Evolutionary conservation across 352 stramenopile genomes (phyloP).

Genomic region (Pythium folliculosum): DNA sequence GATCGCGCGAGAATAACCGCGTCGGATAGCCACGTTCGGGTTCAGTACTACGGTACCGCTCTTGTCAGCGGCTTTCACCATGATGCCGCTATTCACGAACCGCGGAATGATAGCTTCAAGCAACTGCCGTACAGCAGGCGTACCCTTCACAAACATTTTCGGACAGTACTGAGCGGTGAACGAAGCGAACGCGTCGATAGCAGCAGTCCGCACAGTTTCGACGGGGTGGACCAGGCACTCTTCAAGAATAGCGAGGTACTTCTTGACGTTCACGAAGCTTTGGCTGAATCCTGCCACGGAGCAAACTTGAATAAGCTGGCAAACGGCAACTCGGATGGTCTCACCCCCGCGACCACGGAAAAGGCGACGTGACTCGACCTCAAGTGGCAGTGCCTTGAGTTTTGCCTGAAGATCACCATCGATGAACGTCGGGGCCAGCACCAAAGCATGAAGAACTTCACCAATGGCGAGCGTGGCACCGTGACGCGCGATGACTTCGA

Average conservation of each 20-base stretch:
- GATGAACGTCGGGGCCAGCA: constrained; percentile 55
- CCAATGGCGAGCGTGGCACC: constrained; percentile 91
- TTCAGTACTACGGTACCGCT: constrained; percentile 35
- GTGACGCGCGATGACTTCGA: constrained; percentile 93
- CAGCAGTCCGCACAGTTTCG: constrained; percentile 89
- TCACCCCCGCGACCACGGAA: constrained; percentile 97
- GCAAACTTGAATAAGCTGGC: constrained; percentile 94
- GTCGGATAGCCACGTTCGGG: constrained; percentile 87
- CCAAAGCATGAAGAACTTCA: constrained; percentile 72
- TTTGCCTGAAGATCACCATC: constrained; percentile 69
- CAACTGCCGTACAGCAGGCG: constrained; percentile 44
- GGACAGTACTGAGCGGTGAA: constrained; percentile 91
- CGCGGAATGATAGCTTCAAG: constrained; percentile 54
- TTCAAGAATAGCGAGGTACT: constrained; percentile 74
- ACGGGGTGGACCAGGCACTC: constrained; percentile 95
- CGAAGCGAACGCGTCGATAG: constrained; percentile 82
- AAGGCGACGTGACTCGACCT: constrained; percentile 93
- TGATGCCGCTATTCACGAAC: constrained; percentile 56
- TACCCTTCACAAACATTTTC: constrained; percentile 58
- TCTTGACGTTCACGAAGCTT: constrained; percentile 71
- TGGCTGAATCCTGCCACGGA: constrained; percentile 48
- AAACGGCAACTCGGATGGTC: constrained; percentile 94
- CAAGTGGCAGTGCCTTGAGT: constrained; percentile 73
- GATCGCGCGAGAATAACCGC: constrained; percentile 73
- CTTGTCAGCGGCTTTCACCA: constrained; percentile 27